Evolutionary conservation across 495 filamentous ascomycete genomes (phyloP), one percentile per base, ranked within the genome.

Genomic region (Xylaria venustula): DNA sequence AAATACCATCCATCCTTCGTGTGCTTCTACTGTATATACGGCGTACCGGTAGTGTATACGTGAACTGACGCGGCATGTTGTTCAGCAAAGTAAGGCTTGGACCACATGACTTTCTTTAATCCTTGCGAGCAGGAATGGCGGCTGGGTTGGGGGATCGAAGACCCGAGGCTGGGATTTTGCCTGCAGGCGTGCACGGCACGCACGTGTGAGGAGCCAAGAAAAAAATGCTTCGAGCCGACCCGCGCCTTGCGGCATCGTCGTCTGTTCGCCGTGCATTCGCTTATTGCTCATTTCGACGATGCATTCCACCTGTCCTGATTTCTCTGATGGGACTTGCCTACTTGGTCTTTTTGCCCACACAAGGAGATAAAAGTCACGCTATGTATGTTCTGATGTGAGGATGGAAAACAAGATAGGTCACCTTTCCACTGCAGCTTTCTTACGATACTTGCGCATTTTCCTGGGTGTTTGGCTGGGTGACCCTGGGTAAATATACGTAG

Each of bases 211-310:
- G 40, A 32, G 30, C 30, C 20, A 17, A 36, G 22, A 46, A 46
- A n/a, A n/a, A n/a, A n/a, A n/a, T n/a, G n/a, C 23, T 28, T 46
- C 54, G 54, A 48, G 54, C 54, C 54, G 30, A 22, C 40, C 53
- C 53, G 53, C 22, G 52, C 40, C 40, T 45, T n/a, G n/a, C n/a
- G n/a, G 30, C 30, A 34, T n/a, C 30, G 11, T 34, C 22, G 26
- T 45, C 19, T 45, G 11, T 34, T 34, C 30, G 4, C 11, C 37
- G 6, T 12, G 37, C 37, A 15, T 15, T 40, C 7, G 37, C 37
- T 40, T 22, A 19, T 22, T 45, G 20, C 19, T 20, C 17, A 53
- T 37, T 9, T 51, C 20, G 32, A 4, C 28, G 15, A 17, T n/a
- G n/a, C 40, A 7, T 42, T 42, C 8, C 15, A 17, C 11, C 11